A percentile compares a stretch with the other conserved stretches of the same genome.
Evolutionary conservation across 2,329 filamentous ascomycete species (phyloP).

Genomic region (Lasiodiplodia hormozganensis): DNA sequence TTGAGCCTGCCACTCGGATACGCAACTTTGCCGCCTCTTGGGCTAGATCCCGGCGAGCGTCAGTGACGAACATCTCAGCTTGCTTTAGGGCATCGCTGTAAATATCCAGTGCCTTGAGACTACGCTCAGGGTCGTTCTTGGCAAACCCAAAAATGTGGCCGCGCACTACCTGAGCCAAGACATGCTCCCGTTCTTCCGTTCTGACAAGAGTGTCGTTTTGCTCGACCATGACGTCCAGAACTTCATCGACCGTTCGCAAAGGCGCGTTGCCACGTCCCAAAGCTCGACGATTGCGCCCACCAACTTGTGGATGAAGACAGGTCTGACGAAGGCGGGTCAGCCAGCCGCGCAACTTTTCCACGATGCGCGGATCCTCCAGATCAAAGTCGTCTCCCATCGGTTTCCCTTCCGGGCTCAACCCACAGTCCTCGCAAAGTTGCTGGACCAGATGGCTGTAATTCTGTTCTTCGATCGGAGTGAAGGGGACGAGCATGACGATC

Average conservation of each 20-base stretch:
- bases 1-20: conserved; percentile 40
- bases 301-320: conserved; percentile 85
- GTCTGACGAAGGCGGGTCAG: conserved; percentile 80
- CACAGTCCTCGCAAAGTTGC: conserved; percentile 74
- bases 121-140: conserved; percentile 58
- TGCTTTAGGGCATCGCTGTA: conserved; percentile 64
- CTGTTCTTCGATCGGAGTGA: conserved; percentile 89
- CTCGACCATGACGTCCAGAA: conserved; percentile 90
- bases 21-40: conserved; percentile 54
- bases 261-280: conserved; percentile 69
- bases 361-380: conserved; percentile 58
- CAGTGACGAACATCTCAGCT: conserved; percentile 60
- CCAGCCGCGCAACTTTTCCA: conserved; percentile 78
- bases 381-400: conserved; percentile 70
- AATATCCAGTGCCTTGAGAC: conserved; percentile 70
- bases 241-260: conserved; percentile 82
- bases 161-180: conserved; percentile 68
- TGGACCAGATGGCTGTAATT: conserved; percentile 80
- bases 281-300: conserved; percentile 68
- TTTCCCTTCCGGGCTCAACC: conserved; percentile 68
- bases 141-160: conserved; percentile 84
- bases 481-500: conserved; percentile 86
- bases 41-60: conserved; percentile 69
- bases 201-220: conserved; percentile 74
- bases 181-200: conserved; percentile 70